Conservation (phyloP, 2,329 filamentous ascomycete genomes). For the Colletotrichum sp. region DNA sequence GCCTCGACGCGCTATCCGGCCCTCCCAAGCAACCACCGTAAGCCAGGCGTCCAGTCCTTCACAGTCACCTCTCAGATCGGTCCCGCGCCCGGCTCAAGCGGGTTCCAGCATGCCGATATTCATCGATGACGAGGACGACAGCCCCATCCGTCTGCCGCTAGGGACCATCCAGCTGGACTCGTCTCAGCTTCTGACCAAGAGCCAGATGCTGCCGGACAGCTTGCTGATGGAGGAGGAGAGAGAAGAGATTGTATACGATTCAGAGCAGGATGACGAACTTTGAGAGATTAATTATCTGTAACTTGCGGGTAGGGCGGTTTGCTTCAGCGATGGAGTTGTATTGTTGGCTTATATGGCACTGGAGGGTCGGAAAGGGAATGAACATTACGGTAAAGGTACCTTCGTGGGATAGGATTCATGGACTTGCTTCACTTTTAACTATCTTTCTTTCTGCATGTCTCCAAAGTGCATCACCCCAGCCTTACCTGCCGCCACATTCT, state of each 20-base stretch:
- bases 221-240: constrained; percentile 41
- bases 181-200: constrained; percentile 56
- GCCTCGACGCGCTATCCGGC: constrained; percentile 14
- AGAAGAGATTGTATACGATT: constrained; percentile 22
- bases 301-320: neutral
- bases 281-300: neutral
- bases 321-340: constrained; percentile 4
- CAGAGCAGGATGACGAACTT: constrained; percentile 17
- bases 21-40: constrained; percentile 39
- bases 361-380: neutral
- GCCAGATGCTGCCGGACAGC: constrained; percentile 58
- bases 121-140: constrained; percentile 26
- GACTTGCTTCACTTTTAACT: neutral
- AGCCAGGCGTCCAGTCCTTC: constrained; percentile 39
- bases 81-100: constrained; percentile 26
- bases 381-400: neutral
- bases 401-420: neutral
- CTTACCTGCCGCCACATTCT: constrained; percentile 58
- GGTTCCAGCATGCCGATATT: constrained; percentile 24
- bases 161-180: constrained; percentile 33
- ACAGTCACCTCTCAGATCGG: constrained; percentile 32
- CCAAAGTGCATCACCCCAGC: constrained; percentile 42
- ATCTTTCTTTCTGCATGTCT: neutral
- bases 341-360: neutral
- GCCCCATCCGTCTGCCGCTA: constrained; percentile 21